These are phyloP conservation scores for Colletotrichum sojae DNA, from an alignment of 2,329 filamentous ascomycete genomes.

Conservation along the genomic window DNA sequence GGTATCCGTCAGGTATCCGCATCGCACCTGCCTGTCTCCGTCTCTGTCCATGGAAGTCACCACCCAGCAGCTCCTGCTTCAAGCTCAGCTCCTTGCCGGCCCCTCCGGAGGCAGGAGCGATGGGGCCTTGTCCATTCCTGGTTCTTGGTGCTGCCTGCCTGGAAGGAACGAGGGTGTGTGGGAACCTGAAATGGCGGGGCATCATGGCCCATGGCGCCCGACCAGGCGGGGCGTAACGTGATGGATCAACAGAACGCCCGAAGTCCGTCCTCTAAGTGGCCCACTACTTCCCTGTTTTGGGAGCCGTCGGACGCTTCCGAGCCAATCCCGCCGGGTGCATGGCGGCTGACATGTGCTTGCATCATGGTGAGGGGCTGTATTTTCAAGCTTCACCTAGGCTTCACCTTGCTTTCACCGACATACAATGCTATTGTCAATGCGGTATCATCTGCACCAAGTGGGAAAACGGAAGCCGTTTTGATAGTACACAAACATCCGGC, in stretches of 20 bases:
- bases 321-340: constrained; percentile 30
- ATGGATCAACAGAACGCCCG: constrained; percentile 26
- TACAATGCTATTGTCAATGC: neutral
- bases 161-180: too few species aligned
- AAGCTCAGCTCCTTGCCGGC: constrained; percentile 6
- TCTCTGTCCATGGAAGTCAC: too few species aligned
- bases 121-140: neutral
- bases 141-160: constrained; percentile 12
- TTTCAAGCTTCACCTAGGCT: neutral
- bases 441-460: neutral
- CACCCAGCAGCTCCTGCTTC: too few species aligned
- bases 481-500: too few species aligned
- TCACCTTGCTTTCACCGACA: too few species aligned
- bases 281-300: neutral
- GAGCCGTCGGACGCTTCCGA: constrained; percentile 6
- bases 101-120: constrained; percentile 12
- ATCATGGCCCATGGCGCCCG: neutral
- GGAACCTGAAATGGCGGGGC: constrained; percentile 15
- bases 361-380: neutral
- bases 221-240: constrained; percentile 9
- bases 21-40: too few species aligned
- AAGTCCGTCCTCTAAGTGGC: neutral
- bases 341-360: constrained; percentile 1
- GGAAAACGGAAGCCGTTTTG: too few species aligned
- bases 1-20: too few species aligned